Evolutionary conservation across 345 rosid genomes (phyloP).

Genomic region (Lepidium aucheri): DNA sequence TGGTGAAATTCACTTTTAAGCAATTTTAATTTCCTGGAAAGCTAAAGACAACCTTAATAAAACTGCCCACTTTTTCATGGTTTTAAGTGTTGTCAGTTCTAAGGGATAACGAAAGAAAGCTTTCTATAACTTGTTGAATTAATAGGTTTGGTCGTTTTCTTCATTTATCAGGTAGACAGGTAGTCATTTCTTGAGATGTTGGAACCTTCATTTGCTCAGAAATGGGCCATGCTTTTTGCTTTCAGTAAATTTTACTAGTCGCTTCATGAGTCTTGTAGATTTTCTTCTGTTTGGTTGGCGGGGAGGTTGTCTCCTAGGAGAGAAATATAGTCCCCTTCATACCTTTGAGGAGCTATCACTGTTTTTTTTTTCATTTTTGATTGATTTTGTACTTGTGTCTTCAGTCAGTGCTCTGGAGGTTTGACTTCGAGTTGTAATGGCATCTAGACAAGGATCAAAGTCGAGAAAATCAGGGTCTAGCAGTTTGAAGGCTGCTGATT

Average conservation of each 20-base stretch:
- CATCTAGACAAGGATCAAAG: conserved; percentile 58
- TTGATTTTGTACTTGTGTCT: conserved; percentile 4
- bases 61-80: conserved; percentile 11
- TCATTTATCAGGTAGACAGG: background rate
- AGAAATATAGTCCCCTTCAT: background rate
- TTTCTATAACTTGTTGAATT: background rate
- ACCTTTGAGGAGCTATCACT: background rate
- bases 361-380: background rate
- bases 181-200: background rate
- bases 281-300: background rate
- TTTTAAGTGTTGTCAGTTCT: background rate
- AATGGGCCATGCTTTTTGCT: background rate
- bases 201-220: background rate
- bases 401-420: conserved; percentile 19
- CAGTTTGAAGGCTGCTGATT: conserved; percentile 52
- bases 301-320: background rate
- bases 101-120: background rate
- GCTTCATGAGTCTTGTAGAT: background rate
- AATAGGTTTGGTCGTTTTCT: background rate
- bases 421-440: conserved; percentile 44
- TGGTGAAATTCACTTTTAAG: conserved; percentile 6
- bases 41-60: conserved; percentile 17
- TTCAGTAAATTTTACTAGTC: background rate
- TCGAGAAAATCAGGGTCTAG: conserved; percentile 41
- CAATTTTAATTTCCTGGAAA: background rate